Evolutionary conservation across 2,329 filamentous ascomycete species (phyloP), one percentile per base, ranked within the genome.

Genomic region (Fusarium udum): DNA sequence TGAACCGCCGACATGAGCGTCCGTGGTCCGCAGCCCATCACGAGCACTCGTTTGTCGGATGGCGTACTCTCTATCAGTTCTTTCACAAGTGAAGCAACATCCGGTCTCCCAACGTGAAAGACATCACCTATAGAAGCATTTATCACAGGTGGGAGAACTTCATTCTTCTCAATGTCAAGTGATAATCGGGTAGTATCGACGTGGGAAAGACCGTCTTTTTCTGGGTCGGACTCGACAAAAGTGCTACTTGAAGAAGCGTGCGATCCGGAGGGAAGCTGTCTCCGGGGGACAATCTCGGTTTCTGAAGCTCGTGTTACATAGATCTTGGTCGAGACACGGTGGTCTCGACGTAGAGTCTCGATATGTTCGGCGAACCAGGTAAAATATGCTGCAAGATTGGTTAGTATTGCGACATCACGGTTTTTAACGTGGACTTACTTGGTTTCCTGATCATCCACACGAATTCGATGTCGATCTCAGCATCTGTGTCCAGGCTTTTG

Each of bases 11-110:
- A 77, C 81, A 85, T 85, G 56, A 88, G 75, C 10, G 78, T 76
- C 7, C 79, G 79, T 2, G 86, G 85, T 3, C 86, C 86, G 78
- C 86, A 88, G 15, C 83, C 84, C 68, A 85, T 82, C 61, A 88
- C 78, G 42, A 84, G 75, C 45, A 85, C 80, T 4, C 82, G 80
- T 60, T 83, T 78, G 26, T 79, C 71, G 16, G 73, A 60, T 4
- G 75, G 67, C 0, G 79, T 76, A 10, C 70, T 75, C 1, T 75
- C 71, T 7, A 86, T 71, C 1, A 78, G 75, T 20, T 77, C 71
- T 4, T 74, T 77, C 13, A 87, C 79, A 18, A 87, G 69, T 1
- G 59, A 67, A 3, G 71, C 61, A 7, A 86, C 72, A 53, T 86
- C 78, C 2, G 85, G 85, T 12, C 83, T 78, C 12, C 79, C 79